Evolutionary conservation across 2,329 filamentous ascomycete genomes (phyloP).

Genomic region (Cadophora sp.): DNA sequence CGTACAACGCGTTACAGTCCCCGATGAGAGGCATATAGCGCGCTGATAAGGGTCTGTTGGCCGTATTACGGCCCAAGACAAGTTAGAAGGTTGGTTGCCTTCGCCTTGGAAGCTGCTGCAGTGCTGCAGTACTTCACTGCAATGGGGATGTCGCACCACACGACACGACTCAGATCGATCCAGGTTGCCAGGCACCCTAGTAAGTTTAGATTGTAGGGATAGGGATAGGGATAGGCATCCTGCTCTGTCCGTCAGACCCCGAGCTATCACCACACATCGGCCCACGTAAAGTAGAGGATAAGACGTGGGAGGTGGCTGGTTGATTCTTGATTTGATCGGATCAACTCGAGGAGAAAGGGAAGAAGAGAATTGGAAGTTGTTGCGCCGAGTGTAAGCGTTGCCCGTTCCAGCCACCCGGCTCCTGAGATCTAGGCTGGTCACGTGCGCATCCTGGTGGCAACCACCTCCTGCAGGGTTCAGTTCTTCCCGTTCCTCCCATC

Average conservation of each 20-base stretch:
- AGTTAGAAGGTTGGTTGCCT: neutral
- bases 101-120: neutral
- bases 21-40: no score
- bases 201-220: constrained; percentile 6
- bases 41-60: neutral
- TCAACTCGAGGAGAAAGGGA: no score
- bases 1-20: no score
- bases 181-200: constrained; percentile 3
- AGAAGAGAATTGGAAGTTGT: no score
- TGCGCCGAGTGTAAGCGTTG: no score
- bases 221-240: neutral
- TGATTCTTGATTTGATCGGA: neutral
- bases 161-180: neutral
- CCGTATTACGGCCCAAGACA: neutral
- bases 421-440: no score
- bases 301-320: neutral
- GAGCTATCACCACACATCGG: neutral
- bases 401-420: no score
- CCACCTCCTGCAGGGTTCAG: no score
- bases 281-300: neutral
- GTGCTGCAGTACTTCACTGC: neutral
- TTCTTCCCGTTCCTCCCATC: no score
- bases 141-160: no score
- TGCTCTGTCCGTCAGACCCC: constrained; percentile 1
- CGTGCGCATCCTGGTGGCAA: no score